These are phyloP conservation scores for Cichorium intybus DNA, from an alignment of 140 eudicot genomes.

Conservation along the genomic window DNA sequence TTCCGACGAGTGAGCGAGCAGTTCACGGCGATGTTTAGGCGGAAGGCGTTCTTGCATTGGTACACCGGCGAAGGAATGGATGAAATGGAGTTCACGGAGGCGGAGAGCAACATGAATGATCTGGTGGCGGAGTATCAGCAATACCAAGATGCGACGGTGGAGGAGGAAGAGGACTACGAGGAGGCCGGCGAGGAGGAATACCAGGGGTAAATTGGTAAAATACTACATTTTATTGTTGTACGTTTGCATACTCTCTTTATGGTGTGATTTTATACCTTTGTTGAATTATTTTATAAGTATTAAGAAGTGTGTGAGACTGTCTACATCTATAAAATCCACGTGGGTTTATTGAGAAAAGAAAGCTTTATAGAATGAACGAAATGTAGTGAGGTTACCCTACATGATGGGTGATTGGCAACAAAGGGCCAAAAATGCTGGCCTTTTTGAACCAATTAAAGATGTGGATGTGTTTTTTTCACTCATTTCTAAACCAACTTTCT, in stretches of 20 bases:
- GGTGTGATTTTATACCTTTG: background rate
- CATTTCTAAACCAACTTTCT: background rate
- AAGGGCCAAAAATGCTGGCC: slow-evolving; percentile 13
- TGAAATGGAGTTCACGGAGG: slow-evolving; percentile 93
- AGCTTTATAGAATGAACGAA: background rate
- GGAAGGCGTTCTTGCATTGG: slow-evolving; percentile 97
- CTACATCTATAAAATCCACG: background rate
- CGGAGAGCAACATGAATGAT: slow-evolving; percentile 92
- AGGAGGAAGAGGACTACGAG: slow-evolving; percentile 50
- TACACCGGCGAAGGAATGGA: slow-evolving; percentile 96
- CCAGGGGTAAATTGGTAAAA: slow-evolving; percentile 19
- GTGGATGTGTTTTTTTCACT: slow-evolving; percentile 17
- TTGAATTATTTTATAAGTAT: background rate
- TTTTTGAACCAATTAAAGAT: slow-evolving; percentile 22
- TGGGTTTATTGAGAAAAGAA: too few relatives aligned
- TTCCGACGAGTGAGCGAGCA: slow-evolving; percentile 88
- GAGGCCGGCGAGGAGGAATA: slow-evolving; percentile 36
- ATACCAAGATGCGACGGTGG: slow-evolving; percentile 83
- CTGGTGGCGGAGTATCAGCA: slow-evolving; percentile 90
- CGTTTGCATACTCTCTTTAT: background rate
- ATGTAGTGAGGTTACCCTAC: slow-evolving; percentile 18
- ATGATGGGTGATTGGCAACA: slow-evolving; percentile 25
- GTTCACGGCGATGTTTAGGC: slow-evolving; percentile 90
- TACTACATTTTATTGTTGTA: background rate
- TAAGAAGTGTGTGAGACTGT: background rate